Evolutionary conservation across 208 protist genomes (phyloP), one percentile per base, ranked within the genome.

Genomic region (Trypanosoma brucei): DNA sequence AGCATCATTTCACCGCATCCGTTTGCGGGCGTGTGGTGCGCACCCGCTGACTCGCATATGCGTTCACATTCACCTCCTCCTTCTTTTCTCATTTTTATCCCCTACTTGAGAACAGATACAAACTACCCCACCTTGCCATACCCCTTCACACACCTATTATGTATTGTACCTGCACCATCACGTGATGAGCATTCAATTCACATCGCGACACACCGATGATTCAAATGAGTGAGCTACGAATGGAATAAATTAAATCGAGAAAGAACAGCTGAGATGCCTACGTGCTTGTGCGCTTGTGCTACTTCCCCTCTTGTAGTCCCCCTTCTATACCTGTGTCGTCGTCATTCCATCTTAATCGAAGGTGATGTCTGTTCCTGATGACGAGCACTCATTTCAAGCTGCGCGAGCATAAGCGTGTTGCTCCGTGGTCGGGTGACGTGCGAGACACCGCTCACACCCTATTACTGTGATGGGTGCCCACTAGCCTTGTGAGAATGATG

Each of bases 311-410:
- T 22, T 22, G 22, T 22, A 22, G 22, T 22, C 42, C 49, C 50
- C 31, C 36, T 48, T 35, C 34, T 45, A 34, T 8, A n/a, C n/a
- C 31, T 54, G 9, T 11, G 42, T 3, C 22, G 4, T 39, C 50
- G 5, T 22, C 22, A 22, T 22, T 22, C 22, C 22, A 22, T 22
- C 22, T 22, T 22, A 22, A 22, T 22, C 22, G 22, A 22, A 22
- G 22, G 22, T 22, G 22, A 22, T 22, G 22, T 22, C 22, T 22
- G 22, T 22, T 22, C 22, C 22, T 22, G 22, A 34, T 33, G 48
- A 13, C 3, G 11, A 70, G 57, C 65, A 70, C 65, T 70, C 65
- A 70, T 63, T 63, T 70, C 65, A 70, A 62, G 65, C 65, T 50
- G 65, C 51, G 33, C 40, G 56, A 50, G 55, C 50, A 64, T 2